Conservation (phyloP, 192 early-diverging fungal species). For the Coemansia sp. region DNA sequence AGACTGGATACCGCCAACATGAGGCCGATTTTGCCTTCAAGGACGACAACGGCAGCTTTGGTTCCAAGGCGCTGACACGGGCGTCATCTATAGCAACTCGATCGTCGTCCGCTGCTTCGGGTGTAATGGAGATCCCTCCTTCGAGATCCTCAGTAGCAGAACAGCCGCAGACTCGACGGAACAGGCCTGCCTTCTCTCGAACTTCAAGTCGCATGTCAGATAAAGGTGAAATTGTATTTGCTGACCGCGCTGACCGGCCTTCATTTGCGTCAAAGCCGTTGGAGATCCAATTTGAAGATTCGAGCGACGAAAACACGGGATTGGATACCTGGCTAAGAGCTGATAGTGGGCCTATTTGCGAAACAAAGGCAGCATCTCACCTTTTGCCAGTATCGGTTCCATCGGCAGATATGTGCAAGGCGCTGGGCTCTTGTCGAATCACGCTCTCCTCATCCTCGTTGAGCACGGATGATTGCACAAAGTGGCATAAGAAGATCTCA, state of each 20-base stretch:
- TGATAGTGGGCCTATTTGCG: neutral
- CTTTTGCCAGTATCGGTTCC: slow-evolving; percentile 3
- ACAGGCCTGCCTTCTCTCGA: neutral
- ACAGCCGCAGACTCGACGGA: neutral
- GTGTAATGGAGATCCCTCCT: slow-evolving; percentile 1
- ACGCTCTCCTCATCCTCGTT: slow-evolving; percentile 24
- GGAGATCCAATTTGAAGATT: neutral
- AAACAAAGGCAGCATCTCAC: neutral
- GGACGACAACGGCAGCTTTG: neutral
- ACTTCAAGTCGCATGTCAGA: neutral
- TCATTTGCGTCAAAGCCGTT: neutral
- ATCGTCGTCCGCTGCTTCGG: neutral
- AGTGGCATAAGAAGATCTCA: slow-evolving; percentile 20
- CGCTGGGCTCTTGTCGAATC: slow-evolving; percentile 24
- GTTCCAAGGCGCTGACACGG: neutral
- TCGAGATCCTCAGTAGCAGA: neutral
- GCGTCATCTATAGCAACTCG: neutral
- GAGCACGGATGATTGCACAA: slow-evolving; percentile 13
- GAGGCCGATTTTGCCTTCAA: slow-evolving; percentile 19
- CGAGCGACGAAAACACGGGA: neutral
- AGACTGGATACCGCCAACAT: slow-evolving; percentile 26
- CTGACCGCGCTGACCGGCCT: neutral
- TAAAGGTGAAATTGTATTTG: neutral
- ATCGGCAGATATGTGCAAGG: neutral
- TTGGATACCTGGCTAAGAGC: neutral